Percentiles rank a stretch among this genome's conserved stretches.
Evolutionary conservation across 1,139 yeast species (phyloP).

Genomic region (Sugiyamaella sp.): DNA sequence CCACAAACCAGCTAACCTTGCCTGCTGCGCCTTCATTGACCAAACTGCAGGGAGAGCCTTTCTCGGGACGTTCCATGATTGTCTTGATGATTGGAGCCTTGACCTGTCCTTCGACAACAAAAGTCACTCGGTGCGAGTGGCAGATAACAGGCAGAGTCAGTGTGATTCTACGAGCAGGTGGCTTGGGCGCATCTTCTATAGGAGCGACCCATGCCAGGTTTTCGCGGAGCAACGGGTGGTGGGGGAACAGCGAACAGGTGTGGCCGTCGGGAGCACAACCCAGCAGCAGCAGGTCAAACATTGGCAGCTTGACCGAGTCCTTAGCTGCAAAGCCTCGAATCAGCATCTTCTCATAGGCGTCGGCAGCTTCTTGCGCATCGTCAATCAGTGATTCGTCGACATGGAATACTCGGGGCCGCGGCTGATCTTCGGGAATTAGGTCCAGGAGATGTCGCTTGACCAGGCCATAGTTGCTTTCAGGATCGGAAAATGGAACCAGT

Average conservation of each 20-base stretch:
- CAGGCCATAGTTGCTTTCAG: constrained; percentile 86
- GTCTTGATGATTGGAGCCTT: constrained; percentile 92
- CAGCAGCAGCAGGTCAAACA: constrained; percentile 84
- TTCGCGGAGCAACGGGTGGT: constrained; percentile 85
- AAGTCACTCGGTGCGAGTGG: constrained; percentile 89
- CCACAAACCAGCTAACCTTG: constrained; percentile 96
- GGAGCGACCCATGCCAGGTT: constrained; percentile 96
- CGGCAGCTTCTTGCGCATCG: constrained; percentile 95
- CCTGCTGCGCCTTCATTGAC: constrained; percentile 98
- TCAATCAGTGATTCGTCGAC: constrained; percentile 74
- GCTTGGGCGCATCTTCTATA: constrained; percentile 88
- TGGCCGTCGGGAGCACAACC: constrained; percentile 99
- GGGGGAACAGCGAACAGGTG: constrained; percentile 93
- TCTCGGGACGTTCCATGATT: constrained; percentile 96
- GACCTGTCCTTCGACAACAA: constrained; percentile 94
- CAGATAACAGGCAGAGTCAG: constrained; percentile 93
- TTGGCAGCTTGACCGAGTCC: constrained; percentile 92
- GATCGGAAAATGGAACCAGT: constrained; percentile 81
- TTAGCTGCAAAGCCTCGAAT: constrained; percentile 93
- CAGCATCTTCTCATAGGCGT: constrained; percentile 80
- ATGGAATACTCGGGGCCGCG: constrained; percentile 75
- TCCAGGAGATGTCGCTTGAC: constrained; percentile 84
- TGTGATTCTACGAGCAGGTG: constrained; percentile 86
- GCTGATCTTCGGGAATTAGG: constrained; percentile 51
- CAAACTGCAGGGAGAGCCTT: constrained; percentile 90